Percentiles rank a stretch among this genome's conserved stretches.
These are phyloP conservation scores for Fusarium graminum DNA, from an alignment of 2,329 filamentous ascomycete genomes.

Conservation along the genomic window DNA sequence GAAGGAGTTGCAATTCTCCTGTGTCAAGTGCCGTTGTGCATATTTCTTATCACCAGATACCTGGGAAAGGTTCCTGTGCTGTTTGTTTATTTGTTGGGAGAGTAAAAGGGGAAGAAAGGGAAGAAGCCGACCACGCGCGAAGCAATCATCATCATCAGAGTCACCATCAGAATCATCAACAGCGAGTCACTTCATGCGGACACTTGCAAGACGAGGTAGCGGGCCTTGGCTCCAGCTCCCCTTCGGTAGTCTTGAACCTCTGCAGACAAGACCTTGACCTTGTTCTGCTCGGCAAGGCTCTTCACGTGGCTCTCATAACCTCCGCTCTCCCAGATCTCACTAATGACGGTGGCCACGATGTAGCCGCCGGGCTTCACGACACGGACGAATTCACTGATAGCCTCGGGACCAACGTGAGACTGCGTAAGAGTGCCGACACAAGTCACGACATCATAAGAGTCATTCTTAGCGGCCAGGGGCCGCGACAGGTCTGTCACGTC, in stretches of 20 bases:
- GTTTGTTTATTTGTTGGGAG: constrained; percentile 12
- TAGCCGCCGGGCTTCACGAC: constrained; percentile 62
- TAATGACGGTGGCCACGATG: constrained; percentile 64
- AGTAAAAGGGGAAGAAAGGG: background rate
- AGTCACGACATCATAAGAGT: constrained; percentile 63
- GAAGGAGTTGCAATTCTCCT: background rate
- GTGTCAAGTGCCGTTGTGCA: constrained; percentile 8
- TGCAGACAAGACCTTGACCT: constrained; percentile 49
- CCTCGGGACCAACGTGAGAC: constrained; percentile 66
- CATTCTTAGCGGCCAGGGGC: constrained; percentile 55
- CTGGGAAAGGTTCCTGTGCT: constrained; percentile 11
- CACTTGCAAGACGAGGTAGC: constrained; percentile 51
- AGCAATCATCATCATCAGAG: constrained; percentile 24
- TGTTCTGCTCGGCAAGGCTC: constrained; percentile 45
- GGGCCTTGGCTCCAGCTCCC: constrained; percentile 49
- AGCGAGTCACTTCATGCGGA: constrained; percentile 25
- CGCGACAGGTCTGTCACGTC: constrained; percentile 61
- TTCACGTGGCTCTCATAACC: constrained; percentile 62
- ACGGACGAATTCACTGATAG: constrained; percentile 64
- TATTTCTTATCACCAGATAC: constrained; percentile 8
- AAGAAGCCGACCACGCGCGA: constrained; percentile 14
- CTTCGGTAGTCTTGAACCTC: constrained; percentile 53
- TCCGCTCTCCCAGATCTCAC: constrained; percentile 62
- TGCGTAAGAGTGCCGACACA: constrained; percentile 69
- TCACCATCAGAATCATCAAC: constrained; percentile 18